These are phyloP conservation scores for Leptomonas pyrrhocoris DNA, from an alignment of 208 protist species.

Conservation along the genomic window DNA sequence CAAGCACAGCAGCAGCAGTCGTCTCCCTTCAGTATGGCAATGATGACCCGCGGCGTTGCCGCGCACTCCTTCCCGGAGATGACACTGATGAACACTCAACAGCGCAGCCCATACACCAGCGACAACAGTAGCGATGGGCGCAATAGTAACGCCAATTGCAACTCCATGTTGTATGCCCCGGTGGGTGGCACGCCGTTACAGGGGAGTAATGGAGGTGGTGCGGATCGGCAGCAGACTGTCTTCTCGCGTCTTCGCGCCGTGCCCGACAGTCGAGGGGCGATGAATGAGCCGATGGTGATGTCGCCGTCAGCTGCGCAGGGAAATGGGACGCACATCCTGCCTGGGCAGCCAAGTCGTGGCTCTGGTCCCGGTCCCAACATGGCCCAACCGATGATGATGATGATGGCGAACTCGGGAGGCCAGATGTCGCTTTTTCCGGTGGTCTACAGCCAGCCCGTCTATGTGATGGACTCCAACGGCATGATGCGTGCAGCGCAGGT, in stretches of 20 bases:
- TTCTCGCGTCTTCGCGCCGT: constrained; percentile 10
- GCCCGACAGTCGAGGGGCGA: neutral
- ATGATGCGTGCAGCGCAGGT: constrained; percentile 15
- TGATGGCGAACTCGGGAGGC: constrained; percentile 32
- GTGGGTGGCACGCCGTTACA: neutral
- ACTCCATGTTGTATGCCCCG: neutral
- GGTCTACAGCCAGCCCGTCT: constrained; percentile 30
- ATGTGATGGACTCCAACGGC: constrained; percentile 10
- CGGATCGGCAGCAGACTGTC: neutral
- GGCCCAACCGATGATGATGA: constrained; percentile 31
- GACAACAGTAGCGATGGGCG: neutral
- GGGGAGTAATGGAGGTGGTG: neutral
- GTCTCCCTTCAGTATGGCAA: neutral
- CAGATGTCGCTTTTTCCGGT: constrained; percentile 30
- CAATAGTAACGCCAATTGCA: neutral
- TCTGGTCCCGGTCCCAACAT: neutral
- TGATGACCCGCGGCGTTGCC: neutral
- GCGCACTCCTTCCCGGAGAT: constrained; percentile 7
- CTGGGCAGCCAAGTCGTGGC: neutral
- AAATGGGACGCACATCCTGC: neutral
- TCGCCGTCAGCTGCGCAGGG: constrained; percentile 2
- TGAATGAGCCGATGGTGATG: constrained; percentile 10
- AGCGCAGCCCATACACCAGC: neutral
- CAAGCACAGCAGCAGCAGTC: neutral
- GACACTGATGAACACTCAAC: constrained; percentile 1